phyloP scores from a whole-genome alignment of 371 early-diverging fungal genomes.

The Apophysomyces sp. region DNA sequence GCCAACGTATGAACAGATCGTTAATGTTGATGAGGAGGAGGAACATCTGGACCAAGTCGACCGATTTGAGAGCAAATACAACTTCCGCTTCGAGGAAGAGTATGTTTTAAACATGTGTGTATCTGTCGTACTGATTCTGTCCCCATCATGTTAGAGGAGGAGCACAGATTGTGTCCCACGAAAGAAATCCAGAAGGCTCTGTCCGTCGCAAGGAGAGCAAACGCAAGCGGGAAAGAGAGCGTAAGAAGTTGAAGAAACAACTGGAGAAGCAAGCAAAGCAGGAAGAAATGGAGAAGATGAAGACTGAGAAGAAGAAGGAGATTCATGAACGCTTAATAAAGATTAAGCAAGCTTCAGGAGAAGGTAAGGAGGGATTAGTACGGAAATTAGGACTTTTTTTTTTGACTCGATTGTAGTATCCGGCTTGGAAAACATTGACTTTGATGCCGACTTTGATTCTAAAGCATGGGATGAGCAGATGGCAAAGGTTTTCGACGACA shows the following conservation, averaged over 20 bases:
- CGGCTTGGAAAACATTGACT: slow-evolving; percentile 77
- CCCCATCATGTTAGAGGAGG: slow-evolving; percentile 40
- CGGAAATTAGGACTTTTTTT: background rate
- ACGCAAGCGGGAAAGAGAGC: slow-evolving; percentile 71
- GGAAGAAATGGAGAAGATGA: slow-evolving; percentile 87
- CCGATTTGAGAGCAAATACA: slow-evolving; percentile 88
- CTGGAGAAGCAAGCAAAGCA: slow-evolving; percentile 64
- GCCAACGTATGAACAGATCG: slow-evolving; percentile 62
- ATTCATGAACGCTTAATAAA: slow-evolving; percentile 74
- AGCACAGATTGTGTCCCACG: slow-evolving; percentile 63
- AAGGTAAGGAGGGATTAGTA: slow-evolving; percentile 33
- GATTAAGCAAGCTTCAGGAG: slow-evolving; percentile 86
- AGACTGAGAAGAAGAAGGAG: slow-evolving; percentile 86
- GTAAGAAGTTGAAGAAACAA: slow-evolving; percentile 68
- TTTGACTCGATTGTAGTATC: slow-evolving; percentile 25
- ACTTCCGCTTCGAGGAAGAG: slow-evolving; percentile 93
- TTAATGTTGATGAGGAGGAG: slow-evolving; percentile 65
- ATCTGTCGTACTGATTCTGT: background rate
- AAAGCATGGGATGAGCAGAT: slow-evolving; percentile 81
- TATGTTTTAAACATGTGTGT: slow-evolving; percentile 20
- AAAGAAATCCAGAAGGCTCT: slow-evolving; percentile 77
- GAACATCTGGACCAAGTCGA: slow-evolving; percentile 75
- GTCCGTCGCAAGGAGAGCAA: slow-evolving; percentile 72
- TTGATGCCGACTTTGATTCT: slow-evolving; percentile 92
- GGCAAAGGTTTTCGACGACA: slow-evolving; percentile 73